Base-by-base conservation (phyloP, 805 yeast species). In the Hanseniaspora nectarophila region DNA sequence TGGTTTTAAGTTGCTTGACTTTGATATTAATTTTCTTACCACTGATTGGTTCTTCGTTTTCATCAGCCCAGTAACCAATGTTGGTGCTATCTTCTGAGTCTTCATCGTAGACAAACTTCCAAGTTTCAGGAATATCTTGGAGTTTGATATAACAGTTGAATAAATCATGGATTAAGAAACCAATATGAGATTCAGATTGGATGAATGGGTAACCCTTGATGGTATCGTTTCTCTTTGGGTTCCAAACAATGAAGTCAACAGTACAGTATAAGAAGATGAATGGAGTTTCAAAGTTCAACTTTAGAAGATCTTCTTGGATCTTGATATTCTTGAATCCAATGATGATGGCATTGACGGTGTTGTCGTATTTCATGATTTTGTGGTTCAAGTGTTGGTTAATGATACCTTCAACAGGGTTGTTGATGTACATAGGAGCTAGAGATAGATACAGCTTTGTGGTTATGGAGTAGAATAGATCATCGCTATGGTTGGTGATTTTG, bases 161-260 rank as follows among this genome's bases (percentile, higher is more conserved):
- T 1, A 95, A 86, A 68, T 92, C 97, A 64, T 86, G 89, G 46
- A 92, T 73, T 57, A 92, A 74, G 55, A 92, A 72, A 55, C 97
- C 97, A 60, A 92, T 83, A 64, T 92, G 98, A 7, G 95, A 82
- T 16, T 95, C 95, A 2, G 95, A 82, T 70, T 90, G 97, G 77
- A 90, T 81, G 70, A 86, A 87, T 51, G 83, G 75, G 72, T 80
- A 76, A 12, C 98, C 98, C 65, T 89, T 94, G 18, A 92, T 68
- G 1, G 74, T 69, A 62, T 92, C 97, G 4, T 95, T 96, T n/a
- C 79, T 71, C 59, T 78, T 78, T 4, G 99, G 98, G 60, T 76
- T 78, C 97, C 98, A 92, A 45, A 88, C 77, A 53, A 87, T 72
- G 45, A 92, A 73, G 51, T 87, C 92, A 8, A 83, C 94, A 4